A percentile compares a stretch with the other conserved stretches of the same genome.
Conservation (phyloP, 495 filamentous ascomycete species). For the Durotheca rogersii region DNA sequence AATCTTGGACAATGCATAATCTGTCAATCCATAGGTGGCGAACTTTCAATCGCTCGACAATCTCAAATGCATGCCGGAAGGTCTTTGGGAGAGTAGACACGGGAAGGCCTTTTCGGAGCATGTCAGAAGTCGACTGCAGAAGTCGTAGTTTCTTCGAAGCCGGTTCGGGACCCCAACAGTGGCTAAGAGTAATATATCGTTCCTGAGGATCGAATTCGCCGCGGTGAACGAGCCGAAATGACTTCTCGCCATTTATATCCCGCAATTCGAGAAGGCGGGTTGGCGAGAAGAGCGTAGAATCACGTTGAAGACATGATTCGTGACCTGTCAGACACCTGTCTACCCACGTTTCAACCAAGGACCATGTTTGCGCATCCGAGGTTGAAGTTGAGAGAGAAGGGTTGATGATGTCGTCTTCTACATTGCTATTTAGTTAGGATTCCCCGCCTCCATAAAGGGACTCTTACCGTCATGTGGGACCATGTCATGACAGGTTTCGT, state of each 20-base stretch:
- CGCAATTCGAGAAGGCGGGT: constrained; percentile 21
- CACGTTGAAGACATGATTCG: constrained; percentile 4
- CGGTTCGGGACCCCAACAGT: constrained; percentile 15
- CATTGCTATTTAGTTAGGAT: background rate
- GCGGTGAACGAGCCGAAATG: constrained; percentile 19
- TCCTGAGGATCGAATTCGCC: constrained; percentile 16
- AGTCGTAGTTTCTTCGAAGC: constrained; percentile 13
- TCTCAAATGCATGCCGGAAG: constrained; percentile 19
- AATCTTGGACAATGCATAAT: constrained; percentile 29
- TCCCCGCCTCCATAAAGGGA: too few relatives aligned
- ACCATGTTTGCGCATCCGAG: constrained; percentile 18
- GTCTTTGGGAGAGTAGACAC: constrained; percentile 9
- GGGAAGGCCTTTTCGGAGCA: background rate
- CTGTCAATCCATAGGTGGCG: constrained; percentile 28
- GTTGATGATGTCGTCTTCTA: constrained; percentile 26
- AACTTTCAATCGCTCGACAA: constrained; percentile 13
- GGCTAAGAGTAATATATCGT: constrained; percentile 26
- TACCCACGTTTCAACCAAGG: constrained; percentile 18
- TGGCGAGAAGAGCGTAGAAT: constrained; percentile 6
- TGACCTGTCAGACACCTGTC: constrained; percentile 16
- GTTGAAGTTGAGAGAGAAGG: constrained; percentile 19
- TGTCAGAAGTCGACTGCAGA: background rate
- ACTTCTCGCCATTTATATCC: background rate
- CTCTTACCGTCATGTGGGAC: constrained; percentile 18
- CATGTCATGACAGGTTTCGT: constrained; percentile 14